Percentiles rank a stretch among this genome's conserved stretches.
phyloP scores from a whole-genome alignment of 805 yeast genomes.

The Tetrapisispora arboricola region DNA sequence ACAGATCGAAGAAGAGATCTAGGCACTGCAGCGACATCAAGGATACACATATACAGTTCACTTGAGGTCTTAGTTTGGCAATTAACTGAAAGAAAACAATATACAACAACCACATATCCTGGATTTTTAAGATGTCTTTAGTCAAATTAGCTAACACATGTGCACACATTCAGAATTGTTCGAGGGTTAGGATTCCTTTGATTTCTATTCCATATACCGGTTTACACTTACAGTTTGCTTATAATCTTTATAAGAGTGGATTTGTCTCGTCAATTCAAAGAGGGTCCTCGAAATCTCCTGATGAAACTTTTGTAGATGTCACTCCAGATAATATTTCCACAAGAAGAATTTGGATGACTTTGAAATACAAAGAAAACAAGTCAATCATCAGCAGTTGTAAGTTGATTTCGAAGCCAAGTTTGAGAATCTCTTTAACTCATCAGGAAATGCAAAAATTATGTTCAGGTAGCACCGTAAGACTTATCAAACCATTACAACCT shows the following conservation, averaged over 20 bases:
- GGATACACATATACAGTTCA: too few relatives aligned
- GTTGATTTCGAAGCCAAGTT: conserved; percentile 76
- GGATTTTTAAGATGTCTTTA: conserved; percentile 81
- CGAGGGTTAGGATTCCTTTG: conserved; percentile 58
- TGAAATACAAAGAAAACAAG: conserved; percentile 73
- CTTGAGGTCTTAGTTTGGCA: too few relatives aligned
- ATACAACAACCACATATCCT: too few relatives aligned
- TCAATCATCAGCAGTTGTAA: conserved; percentile 67
- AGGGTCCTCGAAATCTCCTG: conserved; percentile 83
- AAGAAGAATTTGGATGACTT: conserved; percentile 82
- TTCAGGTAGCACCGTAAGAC: conserved; percentile 63
- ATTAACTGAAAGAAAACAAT: neutral
- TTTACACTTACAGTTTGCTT: conserved; percentile 71
- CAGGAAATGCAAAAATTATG: conserved; percentile 65
- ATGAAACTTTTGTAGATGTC: conserved; percentile 56
- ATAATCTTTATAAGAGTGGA: conserved; percentile 84
- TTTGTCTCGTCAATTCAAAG: conserved; percentile 74
- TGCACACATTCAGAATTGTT: conserved; percentile 82
- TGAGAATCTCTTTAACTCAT: conserved; percentile 53
- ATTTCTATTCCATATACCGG: conserved; percentile 79
- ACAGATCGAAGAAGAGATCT: too few relatives aligned
- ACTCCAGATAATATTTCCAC: conserved; percentile 82
- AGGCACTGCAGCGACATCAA: too few relatives aligned
- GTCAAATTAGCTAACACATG: conserved; percentile 77
- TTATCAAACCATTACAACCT: conserved; percentile 72